phyloP scores from a whole-genome alignment of 306 rosid genomes.

The Crotalaria pallida region DNA sequence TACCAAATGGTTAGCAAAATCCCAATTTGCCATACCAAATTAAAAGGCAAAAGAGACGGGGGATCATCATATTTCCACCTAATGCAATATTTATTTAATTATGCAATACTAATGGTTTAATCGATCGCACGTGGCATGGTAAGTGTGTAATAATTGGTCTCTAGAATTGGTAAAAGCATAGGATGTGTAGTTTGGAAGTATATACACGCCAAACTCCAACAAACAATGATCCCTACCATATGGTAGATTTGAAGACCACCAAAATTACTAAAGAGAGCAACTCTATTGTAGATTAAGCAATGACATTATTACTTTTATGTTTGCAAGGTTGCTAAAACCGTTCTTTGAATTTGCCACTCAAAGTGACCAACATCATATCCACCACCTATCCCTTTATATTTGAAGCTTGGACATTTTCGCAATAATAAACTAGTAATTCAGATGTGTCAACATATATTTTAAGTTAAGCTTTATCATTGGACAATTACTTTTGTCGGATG shows the following conservation, averaged over 20 bases:
- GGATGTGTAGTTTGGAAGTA: constrained; percentile 10
- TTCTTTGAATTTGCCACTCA: not conserved
- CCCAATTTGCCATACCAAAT: too few species aligned
- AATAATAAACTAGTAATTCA: not conserved
- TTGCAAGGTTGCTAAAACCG: not conserved
- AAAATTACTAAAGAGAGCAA: not conserved
- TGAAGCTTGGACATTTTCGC: not conserved
- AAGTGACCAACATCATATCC: not conserved
- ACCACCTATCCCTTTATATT: too few species aligned
- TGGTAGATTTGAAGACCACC: not conserved
- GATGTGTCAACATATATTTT: not conserved
- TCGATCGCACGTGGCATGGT: not conserved
- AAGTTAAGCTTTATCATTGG: not conserved
- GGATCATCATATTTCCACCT: not conserved
- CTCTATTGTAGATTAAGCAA: not conserved
- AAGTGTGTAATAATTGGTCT: not conserved
- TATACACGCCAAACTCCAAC: not conserved
- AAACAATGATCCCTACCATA: not conserved
- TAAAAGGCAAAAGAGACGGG: not conserved
- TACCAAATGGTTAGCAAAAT: not conserved
- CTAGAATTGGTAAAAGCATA: not conserved
- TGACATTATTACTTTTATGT: not conserved
- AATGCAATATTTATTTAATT: not conserved
- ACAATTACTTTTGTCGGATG: not conserved
- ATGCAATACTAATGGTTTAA: not conserved